These are phyloP conservation scores for Schizosaccharomyces osmophilus DNA, from an alignment of 805 yeast species.

Conservation along the genomic window DNA sequence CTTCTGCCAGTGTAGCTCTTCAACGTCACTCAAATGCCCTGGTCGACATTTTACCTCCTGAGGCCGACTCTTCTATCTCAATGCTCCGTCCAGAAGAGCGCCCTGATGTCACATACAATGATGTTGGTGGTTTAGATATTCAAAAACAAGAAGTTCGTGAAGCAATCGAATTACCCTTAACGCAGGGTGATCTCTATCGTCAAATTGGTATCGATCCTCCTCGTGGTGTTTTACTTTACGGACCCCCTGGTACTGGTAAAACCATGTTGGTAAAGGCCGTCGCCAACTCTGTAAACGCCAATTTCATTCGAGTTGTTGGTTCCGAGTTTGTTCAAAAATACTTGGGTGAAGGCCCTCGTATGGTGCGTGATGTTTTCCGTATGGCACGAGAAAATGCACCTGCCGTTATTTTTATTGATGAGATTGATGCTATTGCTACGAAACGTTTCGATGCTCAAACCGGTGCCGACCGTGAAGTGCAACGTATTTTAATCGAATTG, in stretches of 20 bases:
- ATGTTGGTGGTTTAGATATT: constrained; percentile 97
- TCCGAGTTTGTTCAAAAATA: constrained; percentile 96
- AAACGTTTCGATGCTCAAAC: constrained; percentile 98
- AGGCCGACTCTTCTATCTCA: constrained; percentile 89
- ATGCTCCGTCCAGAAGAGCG: constrained; percentile 85
- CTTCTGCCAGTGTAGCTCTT: constrained; percentile 84
- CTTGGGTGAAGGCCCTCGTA: constrained; percentile 97
- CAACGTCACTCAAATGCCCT: constrained; percentile 96
- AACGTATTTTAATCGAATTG: constrained; percentile 83
- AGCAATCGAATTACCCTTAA: constrained; percentile 89
- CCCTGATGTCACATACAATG: constrained; percentile 90
- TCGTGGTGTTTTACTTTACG: constrained; percentile 85
- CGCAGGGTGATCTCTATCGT: constrained; percentile 84
- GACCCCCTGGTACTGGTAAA: constrained; percentile 99
- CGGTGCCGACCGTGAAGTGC: constrained; percentile 98
- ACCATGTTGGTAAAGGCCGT: constrained; percentile 98
- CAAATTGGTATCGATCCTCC: constrained; percentile 98
- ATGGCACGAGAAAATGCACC: constrained; percentile 95
- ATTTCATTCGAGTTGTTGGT: constrained; percentile 90
- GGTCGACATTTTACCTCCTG: constrained; percentile 94
- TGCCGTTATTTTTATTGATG: constrained; percentile 89
- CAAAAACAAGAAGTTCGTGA: constrained; percentile 97
- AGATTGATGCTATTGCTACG: constrained; percentile 96
- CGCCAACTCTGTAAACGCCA: constrained; percentile 85
- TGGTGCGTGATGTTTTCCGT: constrained; percentile 96